Conservation (phyloP, 768 basidiomycete species). For the Nidularia pulvinata region DNA sequence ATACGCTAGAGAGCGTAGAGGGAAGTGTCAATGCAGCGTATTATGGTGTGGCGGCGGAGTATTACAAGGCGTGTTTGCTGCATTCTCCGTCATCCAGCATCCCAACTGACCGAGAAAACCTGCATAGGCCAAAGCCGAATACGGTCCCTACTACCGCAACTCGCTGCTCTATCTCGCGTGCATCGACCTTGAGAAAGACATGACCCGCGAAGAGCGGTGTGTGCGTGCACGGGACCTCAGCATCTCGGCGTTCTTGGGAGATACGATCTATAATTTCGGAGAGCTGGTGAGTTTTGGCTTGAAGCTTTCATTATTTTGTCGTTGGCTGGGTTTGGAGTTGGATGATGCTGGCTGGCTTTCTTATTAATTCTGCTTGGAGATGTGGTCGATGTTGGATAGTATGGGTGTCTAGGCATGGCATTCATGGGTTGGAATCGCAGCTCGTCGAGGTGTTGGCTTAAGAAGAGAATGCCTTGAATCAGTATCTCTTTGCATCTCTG, state of each 20-base stretch:
- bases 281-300: slow-evolving; percentile 71
- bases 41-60: slow-evolving; percentile 93
- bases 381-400: too few relatives aligned
- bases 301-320: too few relatives aligned
- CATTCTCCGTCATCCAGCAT: too few relatives aligned
- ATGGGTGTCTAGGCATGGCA: too few relatives aligned
- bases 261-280: slow-evolving; percentile 98
- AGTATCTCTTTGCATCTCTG: too few relatives aligned
- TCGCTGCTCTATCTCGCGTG: slow-evolving; percentile 96
- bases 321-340: too few relatives aligned
- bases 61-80: slow-evolving; percentile 96
- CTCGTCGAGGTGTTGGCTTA: too few relatives aligned
- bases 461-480: too few relatives aligned
- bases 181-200: slow-evolving; percentile 79
- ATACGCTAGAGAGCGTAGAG: slow-evolving; percentile 66
- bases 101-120: background rate
- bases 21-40: slow-evolving; percentile 91
- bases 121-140: slow-evolving; percentile 88
- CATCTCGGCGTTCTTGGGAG: slow-evolving; percentile 90
- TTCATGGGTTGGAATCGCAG: too few relatives aligned
- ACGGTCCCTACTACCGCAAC: slow-evolving; percentile 93
- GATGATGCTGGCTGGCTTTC: too few relatives aligned
- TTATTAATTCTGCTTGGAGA: too few relatives aligned
- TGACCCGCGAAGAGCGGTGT: slow-evolving; percentile 79
- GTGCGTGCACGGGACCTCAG: slow-evolving; percentile 89